Conservation (phyloP, 2,329 filamentous ascomycete genomes). For the Chrysoporthe austroafricana region DNA sequence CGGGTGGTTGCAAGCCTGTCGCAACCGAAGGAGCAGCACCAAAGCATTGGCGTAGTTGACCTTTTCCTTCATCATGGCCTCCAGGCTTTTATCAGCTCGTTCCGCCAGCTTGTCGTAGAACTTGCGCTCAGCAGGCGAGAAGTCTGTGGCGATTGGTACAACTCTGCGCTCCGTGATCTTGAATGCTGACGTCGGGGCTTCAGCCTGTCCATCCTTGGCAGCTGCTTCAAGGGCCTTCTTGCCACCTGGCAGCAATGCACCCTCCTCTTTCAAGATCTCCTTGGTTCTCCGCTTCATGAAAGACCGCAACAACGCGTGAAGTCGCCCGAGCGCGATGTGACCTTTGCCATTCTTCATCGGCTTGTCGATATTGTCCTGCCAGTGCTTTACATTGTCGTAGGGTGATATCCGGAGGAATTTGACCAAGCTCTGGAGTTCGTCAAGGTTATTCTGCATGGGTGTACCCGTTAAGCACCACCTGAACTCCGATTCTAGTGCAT, state of each 20-base stretch:
- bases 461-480: constrained; percentile 97
- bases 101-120: constrained; percentile 87
- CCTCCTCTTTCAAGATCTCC: constrained; percentile 88
- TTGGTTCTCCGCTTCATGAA: constrained; percentile 99
- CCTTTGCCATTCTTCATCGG: constrained; percentile 91
- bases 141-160: constrained; percentile 75
- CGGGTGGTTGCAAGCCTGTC: constrained; percentile 95
- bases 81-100: constrained; percentile 83
- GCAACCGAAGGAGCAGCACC: constrained; percentile 84
- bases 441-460: constrained; percentile 97
- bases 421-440: constrained; percentile 92
- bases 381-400: constrained; percentile 82
- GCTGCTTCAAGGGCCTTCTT: constrained; percentile 52
- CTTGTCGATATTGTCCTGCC: constrained; percentile 88
- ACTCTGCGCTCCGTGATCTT: constrained; percentile 92
- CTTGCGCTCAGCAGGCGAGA: constrained; percentile 76
- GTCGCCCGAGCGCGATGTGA: constrained; percentile 81
- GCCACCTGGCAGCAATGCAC: constrained; percentile 76
- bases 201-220: constrained; percentile 52
- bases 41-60: constrained; percentile 93
- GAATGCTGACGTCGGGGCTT: constrained; percentile 68
- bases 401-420: constrained; percentile 91
- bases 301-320: constrained; percentile 83
- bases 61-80: constrained; percentile 84
- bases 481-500: constrained; percentile 81